These are phyloP conservation scores for Pseudoscleropodium purum DNA, from an alignment of 225 moss, liverwort and hornwort genomes.

Conservation along the genomic window DNA sequence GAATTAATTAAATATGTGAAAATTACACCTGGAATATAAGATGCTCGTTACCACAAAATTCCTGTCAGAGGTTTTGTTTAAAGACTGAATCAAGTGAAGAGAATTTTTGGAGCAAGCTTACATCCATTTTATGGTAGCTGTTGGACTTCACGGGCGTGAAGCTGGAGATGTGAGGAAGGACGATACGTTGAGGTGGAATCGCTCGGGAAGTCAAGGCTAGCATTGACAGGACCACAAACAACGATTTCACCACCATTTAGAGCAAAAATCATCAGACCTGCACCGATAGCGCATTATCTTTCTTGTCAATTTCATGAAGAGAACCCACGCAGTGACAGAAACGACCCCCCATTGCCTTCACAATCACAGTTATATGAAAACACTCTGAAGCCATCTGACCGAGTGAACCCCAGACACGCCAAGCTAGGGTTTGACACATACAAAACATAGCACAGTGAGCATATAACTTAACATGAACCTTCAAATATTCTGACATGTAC, in stretches of 20 bases:
- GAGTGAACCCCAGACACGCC: background rate
- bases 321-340: background rate
- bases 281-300: background rate
- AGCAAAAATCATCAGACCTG: background rate
- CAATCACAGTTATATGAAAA: background rate
- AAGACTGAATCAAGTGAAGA: background rate
- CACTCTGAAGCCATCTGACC: background rate
- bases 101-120: slow-evolving; percentile 2
- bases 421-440: background rate
- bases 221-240: slow-evolving; percentile 12
- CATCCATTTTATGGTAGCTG: slow-evolving; percentile 22
- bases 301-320: background rate
- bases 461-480: background rate
- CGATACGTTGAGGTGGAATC: background rate
- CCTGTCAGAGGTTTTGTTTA: background rate
- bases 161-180: background rate
- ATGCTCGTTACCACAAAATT: background rate
- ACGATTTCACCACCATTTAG: slow-evolving; percentile 10
- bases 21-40: background rate
- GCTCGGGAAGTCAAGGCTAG: slow-evolving; percentile 14
- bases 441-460: background rate
- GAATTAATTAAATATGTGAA: background rate
- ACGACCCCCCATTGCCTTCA: background rate
- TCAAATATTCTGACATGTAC: background rate
- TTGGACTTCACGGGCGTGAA: slow-evolving; percentile 12